Evolutionary conservation across 2,329 filamentous ascomycete genomes (phyloP).

Genomic region (Thermothelomyces thermophilus): DNA sequence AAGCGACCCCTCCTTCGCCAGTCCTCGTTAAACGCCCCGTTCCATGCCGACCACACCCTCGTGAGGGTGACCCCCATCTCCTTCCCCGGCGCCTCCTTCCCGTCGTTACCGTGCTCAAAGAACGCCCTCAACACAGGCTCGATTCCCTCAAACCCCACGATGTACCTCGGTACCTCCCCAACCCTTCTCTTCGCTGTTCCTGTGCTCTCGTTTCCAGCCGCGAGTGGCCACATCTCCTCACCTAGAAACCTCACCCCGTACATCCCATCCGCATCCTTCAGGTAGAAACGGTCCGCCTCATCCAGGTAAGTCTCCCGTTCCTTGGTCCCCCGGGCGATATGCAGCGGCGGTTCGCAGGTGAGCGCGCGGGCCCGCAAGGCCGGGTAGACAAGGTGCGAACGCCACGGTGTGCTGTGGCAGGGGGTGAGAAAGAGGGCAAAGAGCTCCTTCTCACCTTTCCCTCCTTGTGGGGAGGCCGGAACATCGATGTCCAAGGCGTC

Average conservation of each 20-base stretch:
- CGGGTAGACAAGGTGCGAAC: slow-evolving; percentile 74
- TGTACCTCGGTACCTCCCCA: slow-evolving; percentile 46
- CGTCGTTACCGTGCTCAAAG: slow-evolving; percentile 28
- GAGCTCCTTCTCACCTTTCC: slow-evolving; percentile 36
- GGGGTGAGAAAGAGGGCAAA: slow-evolving; percentile 84
- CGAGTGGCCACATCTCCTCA: slow-evolving; percentile 42
- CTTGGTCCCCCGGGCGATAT: slow-evolving; percentile 49
- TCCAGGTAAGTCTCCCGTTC: slow-evolving; percentile 69
- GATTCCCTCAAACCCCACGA: slow-evolving; percentile 56
- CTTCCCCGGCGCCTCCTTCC: slow-evolving; percentile 26
- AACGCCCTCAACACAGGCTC: slow-evolving; percentile 42
- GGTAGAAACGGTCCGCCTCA: slow-evolving; percentile 89
- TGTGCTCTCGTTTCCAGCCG: neutral
- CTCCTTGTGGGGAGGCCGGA: slow-evolving; percentile 26
- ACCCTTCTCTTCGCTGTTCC: neutral
- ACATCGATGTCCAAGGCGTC: slow-evolving; percentile 23
- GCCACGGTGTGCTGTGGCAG: slow-evolving; percentile 94
- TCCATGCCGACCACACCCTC: slow-evolving; percentile 51
- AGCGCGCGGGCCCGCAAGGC: slow-evolving; percentile 73
- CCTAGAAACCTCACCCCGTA: slow-evolving; percentile 45
- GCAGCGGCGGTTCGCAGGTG: slow-evolving; percentile 81
- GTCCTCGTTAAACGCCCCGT: slow-evolving; percentile 59
- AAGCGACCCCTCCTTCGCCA: slow-evolving; percentile 49
- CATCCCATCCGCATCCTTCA: slow-evolving; percentile 15
- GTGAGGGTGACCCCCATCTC: slow-evolving; percentile 37